Evolutionary conservation across 78 protist species (phyloP).

Genomic region (Dictyostelium firmibasis): DNA sequence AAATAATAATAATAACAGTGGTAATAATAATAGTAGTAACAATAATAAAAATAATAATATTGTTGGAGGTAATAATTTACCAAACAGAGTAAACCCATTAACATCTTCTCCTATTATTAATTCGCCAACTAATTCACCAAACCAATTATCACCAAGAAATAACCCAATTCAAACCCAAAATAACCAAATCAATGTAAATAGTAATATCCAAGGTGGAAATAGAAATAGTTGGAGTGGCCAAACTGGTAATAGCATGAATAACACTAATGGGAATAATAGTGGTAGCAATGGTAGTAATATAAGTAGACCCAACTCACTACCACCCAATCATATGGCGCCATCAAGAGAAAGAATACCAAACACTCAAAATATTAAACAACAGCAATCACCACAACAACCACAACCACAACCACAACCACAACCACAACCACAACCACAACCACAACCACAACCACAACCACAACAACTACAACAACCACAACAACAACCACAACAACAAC

Average conservation of each 20-base stretch:
- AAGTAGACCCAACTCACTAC: not conserved
- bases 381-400: too few species aligned
- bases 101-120: not conserved
- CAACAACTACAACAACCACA: too few species aligned
- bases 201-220: not conserved
- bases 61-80: not conserved
- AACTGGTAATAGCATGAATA: not conserved
- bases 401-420: too few species aligned
- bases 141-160: not conserved
- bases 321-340: not conserved
- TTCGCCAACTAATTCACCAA: not conserved
- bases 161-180: not conserved
- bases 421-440: too few species aligned
- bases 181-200: not conserved
- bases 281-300: not conserved
- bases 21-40: not conserved
- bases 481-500: too few species aligned
- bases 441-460: too few species aligned
- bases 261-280: not conserved
- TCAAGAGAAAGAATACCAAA: not conserved
- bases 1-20: not conserved
- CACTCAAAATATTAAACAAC: not conserved
- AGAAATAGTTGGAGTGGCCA: not conserved
- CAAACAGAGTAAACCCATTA: not conserved
- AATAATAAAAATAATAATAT: not conserved